Base-by-base conservation (phyloP, 169 alveolate species). In the Eimeria tenella region DNA sequence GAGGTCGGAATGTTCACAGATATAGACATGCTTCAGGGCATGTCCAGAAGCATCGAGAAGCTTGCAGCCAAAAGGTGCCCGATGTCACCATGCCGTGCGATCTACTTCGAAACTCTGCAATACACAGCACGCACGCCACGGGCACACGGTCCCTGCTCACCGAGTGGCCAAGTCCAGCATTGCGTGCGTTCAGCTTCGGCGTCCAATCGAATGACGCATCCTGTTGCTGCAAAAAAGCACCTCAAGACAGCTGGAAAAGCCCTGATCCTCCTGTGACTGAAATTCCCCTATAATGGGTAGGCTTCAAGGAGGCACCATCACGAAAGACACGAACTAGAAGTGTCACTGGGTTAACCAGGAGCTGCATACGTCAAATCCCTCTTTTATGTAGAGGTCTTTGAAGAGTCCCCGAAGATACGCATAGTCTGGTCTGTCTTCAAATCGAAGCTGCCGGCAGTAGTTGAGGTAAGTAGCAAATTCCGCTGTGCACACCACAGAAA, bases 311-410 rank as follows among this genome's bases (percentile, higher is more conserved):
- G 68, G 19, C 11, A 58, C 11, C 68, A 58, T 17, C 19, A 58
- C 11, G 68, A 1, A 58, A 58, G 21, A 13, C 68, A 60, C 70
- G n/a, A 60, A 60, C 23, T 15, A 60, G 3, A n/a, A 60, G 70
- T 60, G 6, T n/a, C 70, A 7, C n/a, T 5, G 6, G n/a, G 15
- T 60, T n/a, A 60, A n/a, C 70, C 70, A 25, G 9, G 42, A 21
- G 75, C 58, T 63, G 50, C 90, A 94, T 87, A 60, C 96, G 89
- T 77, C 98, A 87, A 96, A 97, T 42, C 98, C 99, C 96, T 97
- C 98, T 55, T 98, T 94, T 73, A 95, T 96, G 96, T 98, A 98
- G 83, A 98, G 97, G 86, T 98, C 99, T 95, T 98, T 99, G 95
- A 98, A 98, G 55, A 98, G 97, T 52, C 99, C 98, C 94, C 99